Evolutionary conservation across 2,329 filamentous ascomycete genomes (phyloP), one percentile per base, ranked within the genome.

Genomic region (Thelonectria discophora): DNA sequence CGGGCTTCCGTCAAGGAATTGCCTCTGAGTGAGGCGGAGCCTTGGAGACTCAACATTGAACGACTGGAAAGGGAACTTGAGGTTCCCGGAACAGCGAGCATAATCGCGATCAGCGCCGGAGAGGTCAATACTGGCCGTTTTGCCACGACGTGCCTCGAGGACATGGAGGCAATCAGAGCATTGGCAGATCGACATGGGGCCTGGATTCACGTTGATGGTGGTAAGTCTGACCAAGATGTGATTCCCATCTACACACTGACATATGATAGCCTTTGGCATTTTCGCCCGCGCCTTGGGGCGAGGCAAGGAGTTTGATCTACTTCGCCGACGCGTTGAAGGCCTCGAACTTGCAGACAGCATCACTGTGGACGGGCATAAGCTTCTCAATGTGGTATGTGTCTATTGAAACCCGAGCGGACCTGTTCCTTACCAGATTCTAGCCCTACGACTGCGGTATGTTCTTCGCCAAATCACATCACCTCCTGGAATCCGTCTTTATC

Each of bases 401-500:
- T 46, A 53, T 58, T 17, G 17, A 43, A n/a, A 27, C 42, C 27
- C 46, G 32, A 46, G 6, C 34, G 18, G 6, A 46, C 32, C 8
- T 45, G 12, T 50, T 20, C 11, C 64, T 66, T 47, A 71, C 47
- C 51, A 24, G 21, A 34, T 53, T 18, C 24, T 55, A 88, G 84
- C 94, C 94, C 0, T 97, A 97, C 71, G 94, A 97, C 76, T 94
- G 90, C 70, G 94, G 94, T 45, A 90, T 97, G 77, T 96, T 97
- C 82, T 86, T 97, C 69, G 92, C 89, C 53, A 86, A 88, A 17
- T 86, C 90, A 64, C 78, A 85, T 8, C 70, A 77, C 3, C 79
- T 86, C 12, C 84, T 90, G 1, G 80, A 78, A 57, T 74, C 82
- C 30, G 88, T 93, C 10, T 97, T 94, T 77, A 83, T 86, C 62